Conservation (phyloP, 495 filamentous ascomycete genomes). For the Hypoxylon fuscum region DNA sequence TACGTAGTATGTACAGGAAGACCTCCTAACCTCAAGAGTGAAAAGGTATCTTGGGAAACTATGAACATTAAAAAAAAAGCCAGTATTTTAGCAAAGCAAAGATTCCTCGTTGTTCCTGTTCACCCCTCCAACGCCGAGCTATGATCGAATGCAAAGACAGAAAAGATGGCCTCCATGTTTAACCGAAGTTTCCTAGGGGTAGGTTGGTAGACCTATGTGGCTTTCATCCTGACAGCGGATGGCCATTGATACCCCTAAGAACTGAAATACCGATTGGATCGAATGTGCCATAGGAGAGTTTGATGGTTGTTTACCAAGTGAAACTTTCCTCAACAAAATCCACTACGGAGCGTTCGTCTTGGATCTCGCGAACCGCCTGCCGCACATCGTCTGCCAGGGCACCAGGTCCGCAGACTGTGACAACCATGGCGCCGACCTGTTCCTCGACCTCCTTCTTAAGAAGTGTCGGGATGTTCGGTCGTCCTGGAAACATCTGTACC, state of each 20-base stretch:
- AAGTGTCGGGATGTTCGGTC: constrained; percentile 81
- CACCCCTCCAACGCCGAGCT: constrained; percentile 27
- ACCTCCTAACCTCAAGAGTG: no score
- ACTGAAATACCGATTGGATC: neutral
- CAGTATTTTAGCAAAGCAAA: no score
- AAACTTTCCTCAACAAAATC: constrained; percentile 92
- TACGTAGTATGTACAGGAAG: no score
- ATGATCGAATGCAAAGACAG: constrained; percentile 25
- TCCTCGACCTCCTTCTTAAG: constrained; percentile 78
- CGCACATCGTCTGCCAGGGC: constrained; percentile 85
- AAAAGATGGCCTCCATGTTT: no score
- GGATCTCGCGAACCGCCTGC: constrained; percentile 71
- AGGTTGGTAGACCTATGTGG: neutral
- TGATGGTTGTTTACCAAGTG: constrained; percentile 69
- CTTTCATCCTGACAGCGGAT: neutral
- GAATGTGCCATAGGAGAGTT: neutral
- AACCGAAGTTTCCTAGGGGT: no score
- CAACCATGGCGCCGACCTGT: constrained; percentile 88
- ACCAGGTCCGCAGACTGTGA: constrained; percentile 88
- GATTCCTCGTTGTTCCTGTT: no score
- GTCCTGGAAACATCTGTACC: constrained; percentile 85
- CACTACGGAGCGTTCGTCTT: constrained; percentile 67
- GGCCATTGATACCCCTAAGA: neutral
- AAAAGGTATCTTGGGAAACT: no score
- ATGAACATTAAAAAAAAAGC: no score